Evolutionary conservation across 345 rosid genomes (phyloP), one percentile per base, ranked within the genome.

Genomic region (Citrus medica): DNA sequence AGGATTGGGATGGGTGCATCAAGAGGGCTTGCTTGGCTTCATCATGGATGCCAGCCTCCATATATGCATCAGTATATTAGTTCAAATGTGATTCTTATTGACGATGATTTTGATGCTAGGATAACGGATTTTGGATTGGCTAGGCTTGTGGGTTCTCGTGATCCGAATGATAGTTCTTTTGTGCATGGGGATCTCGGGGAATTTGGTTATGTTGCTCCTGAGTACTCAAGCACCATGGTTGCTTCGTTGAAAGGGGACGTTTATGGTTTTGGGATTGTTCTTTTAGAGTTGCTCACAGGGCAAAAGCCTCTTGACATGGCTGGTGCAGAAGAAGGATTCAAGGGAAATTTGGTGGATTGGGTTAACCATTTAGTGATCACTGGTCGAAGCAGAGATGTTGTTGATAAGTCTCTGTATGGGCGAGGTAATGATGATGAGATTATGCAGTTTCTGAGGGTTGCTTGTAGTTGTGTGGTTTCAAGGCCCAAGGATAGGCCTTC

Each of bases 1-100:
- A 82, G 80, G 58, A 81, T 90, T 42, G 85, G 88, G 30, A 74
- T 88, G 25, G 92, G 94, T 60, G 89, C 90, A 0, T 89, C 92
- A 14, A 80, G 90, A 83, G 94, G 94, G 9, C 75, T 89, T 32
- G 92, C 90, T 75, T 90, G 92, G 94, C 78, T 90, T 55, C 91
- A 90, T 77, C 89, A 85, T 70, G 90, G 89, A n/a, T 85, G 86
- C 42, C 84, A 87, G 70, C 84, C 85, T 0, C 84, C 83, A 1
- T 80, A 62, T 55, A 22, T 86, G 67, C 92, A 87, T 73, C 89
- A 84, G 22, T 81, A 85, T 80, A 71, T 90, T 37, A 82, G 89
- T 78, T 90, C 94, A 4, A 86, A 85, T 61, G 86, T 84, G 86
- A 85, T 90, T 42, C 89, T 90, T 17, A 77, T 90, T 6, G 92